A percentile compares a stretch with the other conserved stretches of the same genome.
These are phyloP conservation scores for Antrodiella citrinella DNA, from an alignment of 768 basidiomycete species.

Conservation along the genomic window DNA sequence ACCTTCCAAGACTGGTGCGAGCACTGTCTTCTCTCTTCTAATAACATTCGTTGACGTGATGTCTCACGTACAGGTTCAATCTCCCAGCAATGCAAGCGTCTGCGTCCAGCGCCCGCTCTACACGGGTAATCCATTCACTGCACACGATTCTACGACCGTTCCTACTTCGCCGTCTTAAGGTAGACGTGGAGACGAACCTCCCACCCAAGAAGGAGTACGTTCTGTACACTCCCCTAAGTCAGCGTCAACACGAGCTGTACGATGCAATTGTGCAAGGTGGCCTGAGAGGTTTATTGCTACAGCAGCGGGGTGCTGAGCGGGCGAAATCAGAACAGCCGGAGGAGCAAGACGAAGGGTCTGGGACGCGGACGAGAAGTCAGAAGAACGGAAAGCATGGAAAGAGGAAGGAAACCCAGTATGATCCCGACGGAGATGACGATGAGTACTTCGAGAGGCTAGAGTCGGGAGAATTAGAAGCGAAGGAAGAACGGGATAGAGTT, in stretches of 20 bases:
- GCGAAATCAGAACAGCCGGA: slow-evolving; percentile 17
- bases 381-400: slow-evolving; percentile 19
- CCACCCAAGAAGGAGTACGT: slow-evolving; percentile 95
- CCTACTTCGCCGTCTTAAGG: slow-evolving; percentile 84
- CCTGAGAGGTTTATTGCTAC: slow-evolving; percentile 48
- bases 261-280: slow-evolving; percentile 68
- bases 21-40: slow-evolving; percentile 5
- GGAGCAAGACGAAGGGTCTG: slow-evolving; percentile 23
- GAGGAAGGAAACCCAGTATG: slow-evolving; percentile 33
- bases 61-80: slow-evolving; percentile 54
- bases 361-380: slow-evolving; percentile 10
- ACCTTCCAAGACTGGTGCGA: slow-evolving; percentile 83
- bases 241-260: slow-evolving; percentile 78
- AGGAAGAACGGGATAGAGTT: slow-evolving; percentile 28
- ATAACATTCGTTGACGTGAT: too few species aligned
- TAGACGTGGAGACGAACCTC: slow-evolving; percentile 68
- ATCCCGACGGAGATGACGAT: slow-evolving; percentile 54
- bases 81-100: slow-evolving; percentile 53
- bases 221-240: slow-evolving; percentile 82
- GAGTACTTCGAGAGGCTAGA: slow-evolving; percentile 59
- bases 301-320: slow-evolving; percentile 28
- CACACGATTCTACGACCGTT: slow-evolving; percentile 95
- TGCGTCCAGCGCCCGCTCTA: slow-evolving; percentile 49
- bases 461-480: slow-evolving; percentile 32
- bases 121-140: slow-evolving; percentile 65